These are phyloP conservation scores for Starmerella stellata DNA, from an alignment of 805 yeast genomes.

Conservation along the genomic window DNA sequence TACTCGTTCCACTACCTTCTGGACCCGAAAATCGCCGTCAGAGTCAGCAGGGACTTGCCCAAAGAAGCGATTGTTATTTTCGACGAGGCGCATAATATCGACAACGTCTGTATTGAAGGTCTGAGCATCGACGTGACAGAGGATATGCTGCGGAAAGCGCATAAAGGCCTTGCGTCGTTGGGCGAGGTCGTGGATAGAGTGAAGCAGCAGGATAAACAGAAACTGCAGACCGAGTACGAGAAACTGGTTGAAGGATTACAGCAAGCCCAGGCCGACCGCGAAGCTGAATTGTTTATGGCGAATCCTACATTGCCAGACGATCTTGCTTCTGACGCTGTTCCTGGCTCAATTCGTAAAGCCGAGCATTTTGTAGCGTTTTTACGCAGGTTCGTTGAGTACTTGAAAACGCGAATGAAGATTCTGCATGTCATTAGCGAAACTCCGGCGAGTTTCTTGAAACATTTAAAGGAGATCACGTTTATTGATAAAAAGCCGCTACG, in stretches of 20 bases:
- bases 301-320: conserved; percentile 80
- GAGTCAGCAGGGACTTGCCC: conserved; percentile 81
- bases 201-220: conserved; percentile 62
- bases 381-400: conserved; percentile 79
- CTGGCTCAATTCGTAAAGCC: conserved; percentile 92
- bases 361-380: conserved; percentile 91
- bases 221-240: conserved; percentile 77
- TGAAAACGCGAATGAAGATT: conserved; percentile 94
- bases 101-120: conserved; percentile 95
- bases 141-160: conserved; percentile 68
- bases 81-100: conserved; percentile 97
- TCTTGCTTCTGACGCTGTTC: conserved; percentile 76
- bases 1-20: conserved; percentile 90
- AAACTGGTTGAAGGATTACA: conserved; percentile 77
- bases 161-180: conserved; percentile 67
- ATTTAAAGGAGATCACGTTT: conserved; percentile 78
- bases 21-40: conserved; percentile 92
- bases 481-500: conserved; percentile 82
- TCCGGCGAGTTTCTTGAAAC: conserved; percentile 80
- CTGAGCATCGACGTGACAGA: conserved; percentile 81
- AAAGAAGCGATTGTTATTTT: conserved; percentile 87
- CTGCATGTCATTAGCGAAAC: conserved; percentile 96
- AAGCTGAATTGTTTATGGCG: conserved; percentile 55
- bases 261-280: conserved; percentile 42
- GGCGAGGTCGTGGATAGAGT: conserved; percentile 72